Evolutionary conservation across 2,329 filamentous ascomycete species (phyloP), one percentile per base, ranked within the genome.

Genomic region (Emergomyces orientalis): DNA sequence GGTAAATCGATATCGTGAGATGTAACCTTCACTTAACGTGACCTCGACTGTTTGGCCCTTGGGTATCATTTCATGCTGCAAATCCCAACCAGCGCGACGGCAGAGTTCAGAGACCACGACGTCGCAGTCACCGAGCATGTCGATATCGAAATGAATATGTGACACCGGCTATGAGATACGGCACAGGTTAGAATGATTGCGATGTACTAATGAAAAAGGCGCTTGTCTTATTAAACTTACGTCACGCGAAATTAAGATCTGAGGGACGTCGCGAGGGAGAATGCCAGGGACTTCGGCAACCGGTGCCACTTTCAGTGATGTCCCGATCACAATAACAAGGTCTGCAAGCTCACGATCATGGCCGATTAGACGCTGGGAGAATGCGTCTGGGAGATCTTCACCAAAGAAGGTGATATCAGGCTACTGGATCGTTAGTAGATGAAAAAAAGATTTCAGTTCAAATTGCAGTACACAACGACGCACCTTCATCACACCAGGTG

Each of bases 331-430:
- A 67, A 99, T 87, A 68, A 97, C 89, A 19, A 99, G 82, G 73
- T 99, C 94, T 1, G 89, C 90, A 63, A 84, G 81, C 66, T 90
- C 85, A 64, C 86, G 86, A 75, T 99, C 94, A 69, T 90, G 84
- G 64, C 90, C 82, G n/a, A 89, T 86, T 17, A 97, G 83, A 8
- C 92, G 88, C 59, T 85, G 81, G 63, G 88, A 89, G 76, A 99
- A 99, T 68, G 86, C 84, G 69, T 90, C 86, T 0, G 93, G 92
- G 0, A 99, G 86, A 59, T 87, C 83, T 77, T 99, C 94, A 68
- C 93, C 93, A 71, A 97, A 97, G 79, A 99, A 97, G 56, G 91
- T 97, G 72, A 99, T 97, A 77, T 97, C 93, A 9, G 94, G 94
- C 81, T 84, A 1, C 70, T 70, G 27, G 71, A 47, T 27, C 6